A percentile compares a stretch with the other conserved stretches of the same genome.
phyloP scores from a whole-genome alignment of 179 eudicot genomes.

The Corrigiola litoralis region DNA sequence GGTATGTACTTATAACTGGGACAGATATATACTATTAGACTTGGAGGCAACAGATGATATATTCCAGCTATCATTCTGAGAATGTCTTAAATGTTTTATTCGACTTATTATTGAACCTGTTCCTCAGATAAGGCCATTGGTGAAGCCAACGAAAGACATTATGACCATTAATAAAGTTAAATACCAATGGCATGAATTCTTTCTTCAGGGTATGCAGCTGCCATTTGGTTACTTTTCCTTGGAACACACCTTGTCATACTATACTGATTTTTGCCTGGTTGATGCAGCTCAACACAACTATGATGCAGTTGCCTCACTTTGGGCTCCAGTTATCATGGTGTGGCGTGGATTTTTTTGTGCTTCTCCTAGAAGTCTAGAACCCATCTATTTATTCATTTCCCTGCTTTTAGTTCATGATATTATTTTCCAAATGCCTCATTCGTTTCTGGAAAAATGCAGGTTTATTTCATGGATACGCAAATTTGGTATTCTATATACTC shows the following conservation, averaged over 20 bases:
- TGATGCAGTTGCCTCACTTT: constrained; percentile 78
- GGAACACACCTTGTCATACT: constrained; percentile 2
- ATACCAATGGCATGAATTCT: constrained; percentile 89
- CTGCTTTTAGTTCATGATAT: constrained; percentile 14
- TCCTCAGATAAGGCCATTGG: constrained; percentile 80
- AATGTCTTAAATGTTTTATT: no score
- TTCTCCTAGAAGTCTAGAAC: background rate
- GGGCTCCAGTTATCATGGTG: constrained; percentile 92
- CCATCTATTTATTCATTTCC: constrained; percentile 4
- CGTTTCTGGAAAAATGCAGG: constrained; percentile 47
- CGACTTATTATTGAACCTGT: no score
- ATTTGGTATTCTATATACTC: constrained; percentile 91
- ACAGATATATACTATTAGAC: constrained; percentile 2
- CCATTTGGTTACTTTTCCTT: constrained; percentile 18
- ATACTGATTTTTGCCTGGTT: constrained; percentile 25
- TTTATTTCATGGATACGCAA: constrained; percentile 95
- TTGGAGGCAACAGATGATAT: constrained; percentile 5
- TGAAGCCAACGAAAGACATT: constrained; percentile 79
- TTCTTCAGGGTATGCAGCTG: constrained; percentile 60
- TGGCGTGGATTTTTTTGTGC: constrained; percentile 22
- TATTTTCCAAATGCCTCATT: background rate
- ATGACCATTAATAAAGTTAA: constrained; percentile 57
- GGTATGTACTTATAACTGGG: constrained; percentile 37
- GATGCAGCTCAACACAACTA: constrained; percentile 65
- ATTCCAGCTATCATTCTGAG: constrained; percentile 8